A percentile compares a stretch with the other conserved stretches of the same genome.
Evolutionary conservation across 495 filamentous ascomycete species (phyloP).

Genomic region (Penicillium soppii): DNA sequence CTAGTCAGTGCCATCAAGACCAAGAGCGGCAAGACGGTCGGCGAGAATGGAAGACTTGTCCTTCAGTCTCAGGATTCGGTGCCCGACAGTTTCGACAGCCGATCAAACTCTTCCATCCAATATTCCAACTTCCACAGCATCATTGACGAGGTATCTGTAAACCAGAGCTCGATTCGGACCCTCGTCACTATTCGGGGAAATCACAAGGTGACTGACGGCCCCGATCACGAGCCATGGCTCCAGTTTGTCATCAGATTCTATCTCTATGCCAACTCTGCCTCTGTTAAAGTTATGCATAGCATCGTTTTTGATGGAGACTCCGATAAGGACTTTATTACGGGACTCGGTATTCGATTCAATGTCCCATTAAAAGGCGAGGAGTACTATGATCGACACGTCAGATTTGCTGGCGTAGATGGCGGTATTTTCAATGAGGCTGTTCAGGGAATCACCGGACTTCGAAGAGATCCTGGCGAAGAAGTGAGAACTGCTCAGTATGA

Average conservation of each 20-base stretch:
- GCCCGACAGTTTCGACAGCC: constrained; percentile 22
- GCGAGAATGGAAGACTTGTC: constrained; percentile 40
- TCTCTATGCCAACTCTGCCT: constrained; percentile 40
- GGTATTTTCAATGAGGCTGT: constrained; percentile 41
- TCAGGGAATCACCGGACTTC: constrained; percentile 40
- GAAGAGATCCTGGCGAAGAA: constrained; percentile 34
- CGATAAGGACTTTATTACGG: constrained; percentile 34
- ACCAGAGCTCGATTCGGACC: constrained; percentile 23
- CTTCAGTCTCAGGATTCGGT: constrained; percentile 35
- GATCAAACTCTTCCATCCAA: constrained; percentile 15
- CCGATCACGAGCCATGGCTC: constrained; percentile 30
- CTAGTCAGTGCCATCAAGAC: constrained; percentile 35
- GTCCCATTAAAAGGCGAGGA: constrained; percentile 37
- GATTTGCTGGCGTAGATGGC: constrained; percentile 35
- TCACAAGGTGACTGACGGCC: constrained; percentile 7
- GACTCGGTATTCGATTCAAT: constrained; percentile 38
- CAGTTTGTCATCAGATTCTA: constrained; percentile 45
- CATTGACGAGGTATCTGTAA: constrained; percentile 19
- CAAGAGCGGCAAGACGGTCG: constrained; percentile 34
- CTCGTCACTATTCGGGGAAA: constrained; percentile 36
- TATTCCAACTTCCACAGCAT: constrained; percentile 22
- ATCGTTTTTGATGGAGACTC: constrained; percentile 37
- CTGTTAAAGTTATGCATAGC: constrained; percentile 37
- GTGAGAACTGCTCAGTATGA: constrained; percentile 36
- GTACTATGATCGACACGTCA: constrained; percentile 40